These are phyloP conservation scores for Leccinum angustisporum DNA, from an alignment of 1,284 basidiomycete genomes.

Conservation along the genomic window DNA sequence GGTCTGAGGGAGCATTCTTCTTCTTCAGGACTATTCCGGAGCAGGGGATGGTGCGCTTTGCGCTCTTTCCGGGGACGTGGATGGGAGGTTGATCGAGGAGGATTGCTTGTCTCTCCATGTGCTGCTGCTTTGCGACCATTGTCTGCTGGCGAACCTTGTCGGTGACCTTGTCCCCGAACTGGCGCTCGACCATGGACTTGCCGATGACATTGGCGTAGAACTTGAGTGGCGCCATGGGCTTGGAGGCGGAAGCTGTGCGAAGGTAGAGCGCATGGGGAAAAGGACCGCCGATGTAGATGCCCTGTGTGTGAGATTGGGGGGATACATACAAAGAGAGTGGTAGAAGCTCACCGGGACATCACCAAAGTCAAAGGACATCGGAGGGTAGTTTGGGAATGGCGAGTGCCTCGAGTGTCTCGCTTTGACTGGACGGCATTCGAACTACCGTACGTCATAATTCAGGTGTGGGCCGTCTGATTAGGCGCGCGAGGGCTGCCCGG, in stretches of 20 bases:
- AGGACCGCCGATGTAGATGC: slow-evolving; percentile 60
- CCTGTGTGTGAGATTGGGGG: slow-evolving; percentile 39
- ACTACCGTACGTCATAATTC: too few species aligned
- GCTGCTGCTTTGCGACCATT: slow-evolving; percentile 54
- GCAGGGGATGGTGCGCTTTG: slow-evolving; percentile 36
- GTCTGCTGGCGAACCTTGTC: slow-evolving; percentile 58
- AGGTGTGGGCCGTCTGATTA: too few species aligned
- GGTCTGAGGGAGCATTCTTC: slow-evolving; percentile 35
- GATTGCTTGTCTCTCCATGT: slow-evolving; percentile 51
- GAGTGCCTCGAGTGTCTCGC: slow-evolving; percentile 39
- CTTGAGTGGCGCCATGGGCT: slow-evolving; percentile 62
- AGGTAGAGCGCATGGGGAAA: slow-evolving; percentile 63
- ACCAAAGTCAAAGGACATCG: slow-evolving; percentile 60
- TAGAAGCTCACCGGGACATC: slow-evolving; percentile 48
- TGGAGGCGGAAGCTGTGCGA: slow-evolving; percentile 52
- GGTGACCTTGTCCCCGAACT: slow-evolving; percentile 51
- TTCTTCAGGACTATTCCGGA: slow-evolving; percentile 35
- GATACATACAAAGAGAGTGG: not conserved
- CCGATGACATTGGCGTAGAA: slow-evolving; percentile 70
- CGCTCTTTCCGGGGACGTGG: slow-evolving; percentile 18
- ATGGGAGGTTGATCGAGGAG: slow-evolving; percentile 46
- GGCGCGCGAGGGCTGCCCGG: too few species aligned
- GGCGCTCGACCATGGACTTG: slow-evolving; percentile 61
- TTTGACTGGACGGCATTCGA: too few species aligned
- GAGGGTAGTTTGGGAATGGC: slow-evolving; percentile 41